Percentiles rank a stretch among this genome's conserved stretches.
Evolutionary conservation across 164 flowering plant genomes (phyloP).

Genomic region (Vitis rotundifolia): DNA sequence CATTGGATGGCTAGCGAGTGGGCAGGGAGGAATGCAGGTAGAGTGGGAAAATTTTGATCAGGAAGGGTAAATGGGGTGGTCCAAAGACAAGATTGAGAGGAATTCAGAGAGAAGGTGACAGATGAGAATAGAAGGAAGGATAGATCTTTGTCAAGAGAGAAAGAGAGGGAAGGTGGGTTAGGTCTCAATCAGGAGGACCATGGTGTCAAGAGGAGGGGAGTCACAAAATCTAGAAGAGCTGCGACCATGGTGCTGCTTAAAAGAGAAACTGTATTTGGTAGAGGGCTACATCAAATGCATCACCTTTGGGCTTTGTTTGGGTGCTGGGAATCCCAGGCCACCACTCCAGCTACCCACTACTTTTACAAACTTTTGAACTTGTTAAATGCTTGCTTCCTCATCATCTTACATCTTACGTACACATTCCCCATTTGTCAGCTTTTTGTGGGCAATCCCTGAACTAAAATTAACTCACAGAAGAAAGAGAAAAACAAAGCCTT

Average conservation of each 20-base stretch:
- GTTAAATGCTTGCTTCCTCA: not conserved
- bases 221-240: conserved; percentile 2
- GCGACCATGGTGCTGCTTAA: conserved; percentile 20
- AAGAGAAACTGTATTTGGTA: conserved; percentile 19
- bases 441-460: not conserved
- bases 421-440: not conserved
- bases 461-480: no score
- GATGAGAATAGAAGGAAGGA: not conserved
- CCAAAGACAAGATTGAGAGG: conserved; percentile 18
- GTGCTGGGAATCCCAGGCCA: not conserved
- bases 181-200: conserved; percentile 19
- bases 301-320: conserved; percentile 11
- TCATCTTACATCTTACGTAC: not conserved
- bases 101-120: conserved; percentile 21
- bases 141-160: conserved; percentile 7
- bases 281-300: conserved; percentile 17
- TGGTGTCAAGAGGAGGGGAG: conserved; percentile 19
- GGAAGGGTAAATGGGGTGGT: conserved; percentile 9
- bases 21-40: not conserved
- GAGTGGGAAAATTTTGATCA: not conserved
- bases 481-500: no score
- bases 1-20: not conserved
- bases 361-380: not conserved
- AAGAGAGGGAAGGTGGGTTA: conserved; percentile 1
- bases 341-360: not conserved